A percentile compares a stretch with the other conserved stretches of the same genome.
These are phyloP conservation scores for Penium margaritaceum DNA, from an alignment of 139 green algal genomes.

Conservation along the genomic window DNA sequence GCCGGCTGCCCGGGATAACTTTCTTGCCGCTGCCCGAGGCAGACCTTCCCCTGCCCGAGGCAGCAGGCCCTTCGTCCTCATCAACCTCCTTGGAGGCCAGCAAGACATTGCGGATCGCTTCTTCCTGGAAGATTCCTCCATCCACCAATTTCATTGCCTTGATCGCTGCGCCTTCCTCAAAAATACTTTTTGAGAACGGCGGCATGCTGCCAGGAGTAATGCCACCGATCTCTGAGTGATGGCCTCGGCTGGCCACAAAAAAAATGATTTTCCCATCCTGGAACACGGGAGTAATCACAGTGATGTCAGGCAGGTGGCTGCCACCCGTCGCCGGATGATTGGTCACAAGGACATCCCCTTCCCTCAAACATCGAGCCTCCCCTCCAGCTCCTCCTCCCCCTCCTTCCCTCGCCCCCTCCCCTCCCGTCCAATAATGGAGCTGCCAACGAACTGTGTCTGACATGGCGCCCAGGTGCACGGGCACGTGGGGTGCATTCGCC, in stretches of 20 bases:
- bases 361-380: too few species aligned
- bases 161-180: constrained; percentile 87
- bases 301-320: constrained; percentile 95
- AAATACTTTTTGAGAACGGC: constrained; percentile 67
- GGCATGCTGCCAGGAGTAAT: constrained; percentile 92
- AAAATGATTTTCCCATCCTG: constrained; percentile 69
- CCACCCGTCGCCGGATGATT: constrained; percentile 91
- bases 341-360: constrained; percentile 84
- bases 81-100: constrained; percentile 25
- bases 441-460: constrained; percentile 82
- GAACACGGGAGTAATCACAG: constrained; percentile 82
- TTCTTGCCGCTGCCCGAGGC: too few species aligned
- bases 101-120: constrained; percentile 77
- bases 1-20: constrained; percentile 70
- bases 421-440: constrained; percentile 51
- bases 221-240: constrained; percentile 83
- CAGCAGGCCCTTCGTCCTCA: background rate
- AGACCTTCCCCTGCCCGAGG: background rate
- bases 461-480: constrained; percentile 95
- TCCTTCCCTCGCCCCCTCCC: background rate
- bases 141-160: constrained; percentile 86
- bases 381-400: too few species aligned
- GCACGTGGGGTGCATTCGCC: constrained; percentile 94
- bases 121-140: constrained; percentile 60
- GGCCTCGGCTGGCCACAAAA: constrained; percentile 81